A percentile compares a stretch with the other conserved stretches of the same genome.
These are phyloP conservation scores for Papilionanthe hybrid DNA, from an alignment of 116 monocot species.

Conservation along the genomic window DNA sequence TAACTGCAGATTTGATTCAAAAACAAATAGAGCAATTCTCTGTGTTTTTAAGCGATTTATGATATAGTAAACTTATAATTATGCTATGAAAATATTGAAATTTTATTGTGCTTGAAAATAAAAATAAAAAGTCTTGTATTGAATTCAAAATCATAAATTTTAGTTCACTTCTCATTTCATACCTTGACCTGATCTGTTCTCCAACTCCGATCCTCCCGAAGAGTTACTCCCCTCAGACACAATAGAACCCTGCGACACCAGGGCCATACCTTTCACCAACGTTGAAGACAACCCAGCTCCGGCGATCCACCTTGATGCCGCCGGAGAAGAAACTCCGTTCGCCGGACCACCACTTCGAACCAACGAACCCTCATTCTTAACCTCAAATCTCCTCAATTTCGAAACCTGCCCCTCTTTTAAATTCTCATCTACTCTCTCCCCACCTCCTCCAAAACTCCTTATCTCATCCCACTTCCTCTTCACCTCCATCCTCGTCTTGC, in stretches of 20 bases:
- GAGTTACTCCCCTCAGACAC: constrained; percentile 46
- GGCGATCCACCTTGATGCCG: not conserved
- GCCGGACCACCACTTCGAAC: not conserved
- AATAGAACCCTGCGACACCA: constrained; percentile 29
- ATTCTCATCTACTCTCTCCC: not conserved
- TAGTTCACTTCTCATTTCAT: constrained; percentile 1
- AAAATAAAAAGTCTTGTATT: no score
- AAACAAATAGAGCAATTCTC: no score
- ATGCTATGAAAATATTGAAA: no score
- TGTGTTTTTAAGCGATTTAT: no score
- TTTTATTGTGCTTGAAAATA: no score
- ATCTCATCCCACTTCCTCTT: constrained; percentile 67
- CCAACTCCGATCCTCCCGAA: constrained; percentile 15
- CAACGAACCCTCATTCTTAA: not conserved
- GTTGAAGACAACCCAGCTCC: not conserved
- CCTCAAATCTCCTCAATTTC: not conserved
- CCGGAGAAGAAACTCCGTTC: not conserved
- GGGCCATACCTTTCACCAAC: not conserved
- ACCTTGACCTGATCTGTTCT: constrained; percentile 23
- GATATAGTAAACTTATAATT: no score
- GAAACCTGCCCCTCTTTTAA: not conserved
- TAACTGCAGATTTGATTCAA: no score
- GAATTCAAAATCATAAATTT: not conserved
- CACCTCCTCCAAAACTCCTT: not conserved
- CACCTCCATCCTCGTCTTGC: constrained; percentile 52